Evolutionary conservation across 2,329 filamentous ascomycete species (phyloP).

Genomic region (Colletotrichum brevisporum): DNA sequence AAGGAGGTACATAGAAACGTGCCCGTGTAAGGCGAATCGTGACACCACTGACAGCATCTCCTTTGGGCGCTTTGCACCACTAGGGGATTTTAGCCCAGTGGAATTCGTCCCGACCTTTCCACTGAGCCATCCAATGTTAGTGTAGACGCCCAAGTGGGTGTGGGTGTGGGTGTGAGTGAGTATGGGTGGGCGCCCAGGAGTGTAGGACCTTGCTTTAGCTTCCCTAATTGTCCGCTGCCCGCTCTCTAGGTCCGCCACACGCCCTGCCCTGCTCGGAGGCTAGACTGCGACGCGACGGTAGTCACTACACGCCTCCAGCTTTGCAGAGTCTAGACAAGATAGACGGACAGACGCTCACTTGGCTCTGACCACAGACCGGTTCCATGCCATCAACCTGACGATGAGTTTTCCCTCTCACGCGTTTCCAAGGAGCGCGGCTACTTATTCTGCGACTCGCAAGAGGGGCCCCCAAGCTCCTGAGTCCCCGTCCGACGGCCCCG

Average conservation of each 20-base stretch:
- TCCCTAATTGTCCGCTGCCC: conserved; percentile 4
- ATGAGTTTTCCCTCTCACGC: neutral
- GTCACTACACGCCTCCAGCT: conserved; percentile 14
- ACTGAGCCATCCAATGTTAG: conserved; percentile 11
- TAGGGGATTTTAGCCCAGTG: conserved; percentile 32
- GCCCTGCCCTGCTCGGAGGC: neutral
- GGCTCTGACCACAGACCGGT: neutral
- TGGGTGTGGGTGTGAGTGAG: neutral
- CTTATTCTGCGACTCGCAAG: conserved; percentile 37
- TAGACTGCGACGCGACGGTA: neutral
- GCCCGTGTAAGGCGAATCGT: conserved; percentile 1
- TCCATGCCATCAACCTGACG: conserved; percentile 5
- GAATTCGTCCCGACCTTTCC: conserved; percentile 30
- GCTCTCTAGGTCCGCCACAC: neutral
- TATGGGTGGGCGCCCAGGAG: neutral
- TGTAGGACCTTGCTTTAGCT: neutral
- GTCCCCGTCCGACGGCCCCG: conserved; percentile 6
- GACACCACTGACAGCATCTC: conserved; percentile 31
- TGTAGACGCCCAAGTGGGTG: neutral
- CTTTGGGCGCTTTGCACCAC: conserved; percentile 29
- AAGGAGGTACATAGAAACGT: neutral
- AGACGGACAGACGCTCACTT: neutral
- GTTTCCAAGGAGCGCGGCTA: neutral
- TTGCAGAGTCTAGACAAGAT: too few species aligned
- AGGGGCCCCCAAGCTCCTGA: conserved; percentile 31